A percentile compares a stretch with the other conserved stretches of the same genome.
Evolutionary conservation across 2,329 filamentous ascomycete species (phyloP).

Genomic region (Huntiella decipiens): DNA sequence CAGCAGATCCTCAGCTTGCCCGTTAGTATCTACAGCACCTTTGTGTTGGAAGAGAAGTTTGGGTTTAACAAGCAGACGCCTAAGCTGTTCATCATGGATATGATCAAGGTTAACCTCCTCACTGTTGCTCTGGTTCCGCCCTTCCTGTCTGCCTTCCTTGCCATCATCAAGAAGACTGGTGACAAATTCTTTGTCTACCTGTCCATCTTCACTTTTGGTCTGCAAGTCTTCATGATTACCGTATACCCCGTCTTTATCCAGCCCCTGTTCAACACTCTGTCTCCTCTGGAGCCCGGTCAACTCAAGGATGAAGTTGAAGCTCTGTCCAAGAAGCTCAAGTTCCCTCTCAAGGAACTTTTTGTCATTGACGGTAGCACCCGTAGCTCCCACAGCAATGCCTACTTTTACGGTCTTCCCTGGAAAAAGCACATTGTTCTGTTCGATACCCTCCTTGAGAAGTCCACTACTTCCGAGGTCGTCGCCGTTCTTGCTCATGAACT

Average conservation of each 20-base stretch:
- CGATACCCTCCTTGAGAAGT: conserved; percentile 93
- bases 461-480: conserved; percentile 75
- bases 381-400: conserved; percentile 73
- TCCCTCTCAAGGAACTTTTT: conserved; percentile 80
- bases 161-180: conserved; percentile 87
- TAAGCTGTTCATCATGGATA: conserved; percentile 70
- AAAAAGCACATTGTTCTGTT: conserved; percentile 99
- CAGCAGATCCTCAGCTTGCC: conserved; percentile 66
- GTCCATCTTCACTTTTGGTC: conserved; percentile 74
- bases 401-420: conserved; percentile 95
- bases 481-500: conserved; percentile 91
- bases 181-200: conserved; percentile 95
- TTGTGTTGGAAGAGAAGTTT: conserved; percentile 89
- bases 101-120: conserved; percentile 78
- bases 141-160: conserved; percentile 76
- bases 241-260: conserved; percentile 90
- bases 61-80: conserved; percentile 98
- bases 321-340: conserved; percentile 66
- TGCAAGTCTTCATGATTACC: conserved; percentile 89
- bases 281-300: conserved; percentile 68
- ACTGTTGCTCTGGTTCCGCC: conserved; percentile 65
- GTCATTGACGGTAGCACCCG: conserved; percentile 87
- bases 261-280: conserved; percentile 95
- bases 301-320: conserved; percentile 78
- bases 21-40: conserved; percentile 75